A percentile compares a stretch with the other conserved stretches of the same genome.
Conservation (phyloP, 257 asterid genomes). For the Primulina tabacum region DNA sequence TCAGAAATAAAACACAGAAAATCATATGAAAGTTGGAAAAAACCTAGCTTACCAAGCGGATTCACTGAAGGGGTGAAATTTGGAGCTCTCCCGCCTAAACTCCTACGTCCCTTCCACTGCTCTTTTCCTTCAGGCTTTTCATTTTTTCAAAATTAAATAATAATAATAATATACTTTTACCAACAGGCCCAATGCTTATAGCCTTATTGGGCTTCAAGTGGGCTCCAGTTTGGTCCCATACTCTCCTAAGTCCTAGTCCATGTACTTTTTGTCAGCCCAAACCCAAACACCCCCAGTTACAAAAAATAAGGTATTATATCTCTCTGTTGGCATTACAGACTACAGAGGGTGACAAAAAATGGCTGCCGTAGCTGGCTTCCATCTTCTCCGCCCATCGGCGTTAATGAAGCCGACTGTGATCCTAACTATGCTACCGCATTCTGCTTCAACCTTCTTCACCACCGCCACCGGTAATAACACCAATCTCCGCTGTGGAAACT, state of each 20-base stretch:
- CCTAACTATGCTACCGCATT: slow-evolving; percentile 31
- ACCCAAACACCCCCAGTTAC: too few relatives aligned
- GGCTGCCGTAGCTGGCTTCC: slow-evolving; percentile 47
- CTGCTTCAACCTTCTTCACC: slow-evolving; percentile 27
- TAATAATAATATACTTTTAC: too few relatives aligned
- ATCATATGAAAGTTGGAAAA: background rate
- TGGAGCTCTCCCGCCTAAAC: slow-evolving; percentile 51
- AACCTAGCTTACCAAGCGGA: slow-evolving; percentile 2
- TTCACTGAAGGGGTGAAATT: slow-evolving; percentile 11
- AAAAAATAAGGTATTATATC: too few relatives aligned
- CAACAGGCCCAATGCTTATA: too few relatives aligned
- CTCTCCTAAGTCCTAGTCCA: too few relatives aligned
- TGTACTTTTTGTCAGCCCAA: too few relatives aligned
- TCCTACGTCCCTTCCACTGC: background rate
- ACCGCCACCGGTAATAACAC: slow-evolving; percentile 17
- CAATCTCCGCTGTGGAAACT: slow-evolving; percentile 24
- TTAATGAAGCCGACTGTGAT: slow-evolving; percentile 35
- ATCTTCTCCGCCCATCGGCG: slow-evolving; percentile 48
- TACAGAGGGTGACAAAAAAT: too few relatives aligned
- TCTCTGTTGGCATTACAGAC: too few relatives aligned
- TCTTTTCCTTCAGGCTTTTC: background rate
- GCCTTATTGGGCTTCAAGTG: too few relatives aligned
- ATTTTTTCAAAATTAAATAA: too few relatives aligned
- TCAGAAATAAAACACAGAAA: slow-evolving; percentile 8
- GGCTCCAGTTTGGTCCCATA: too few relatives aligned